A percentile compares a stretch with the other conserved stretches of the same genome.
phyloP scores from a whole-genome alignment of 2,329 filamentous ascomycete genomes.

The Cyclaneusma minus region DNA sequence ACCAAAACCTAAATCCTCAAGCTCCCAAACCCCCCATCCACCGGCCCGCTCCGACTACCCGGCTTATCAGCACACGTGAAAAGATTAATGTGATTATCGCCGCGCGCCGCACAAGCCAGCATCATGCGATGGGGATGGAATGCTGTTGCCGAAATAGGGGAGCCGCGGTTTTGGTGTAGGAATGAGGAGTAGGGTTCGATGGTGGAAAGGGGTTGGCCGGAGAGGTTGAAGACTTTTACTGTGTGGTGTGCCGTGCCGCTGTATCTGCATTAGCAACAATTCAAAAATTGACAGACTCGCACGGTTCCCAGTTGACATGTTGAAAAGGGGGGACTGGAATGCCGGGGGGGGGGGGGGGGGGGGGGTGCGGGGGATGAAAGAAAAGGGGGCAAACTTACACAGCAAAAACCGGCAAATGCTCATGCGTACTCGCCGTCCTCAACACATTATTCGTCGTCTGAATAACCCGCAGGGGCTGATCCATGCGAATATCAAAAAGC shows the following conservation, averaged over 20 bases:
- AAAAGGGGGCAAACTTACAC: conserved; percentile 44
- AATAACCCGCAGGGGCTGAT: conserved; percentile 58
- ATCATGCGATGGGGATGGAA: conserved; percentile 94
- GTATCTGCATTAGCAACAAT: conserved; percentile 11
- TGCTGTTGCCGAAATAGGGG: conserved; percentile 73
- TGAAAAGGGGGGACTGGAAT: conserved; percentile 3
- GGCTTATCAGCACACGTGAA: conserved; percentile 52
- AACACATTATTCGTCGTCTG: conserved; percentile 63
- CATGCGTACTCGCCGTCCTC: conserved; percentile 79
- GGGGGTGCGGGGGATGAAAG: conserved; percentile 1
- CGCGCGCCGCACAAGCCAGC: conserved; percentile 71
- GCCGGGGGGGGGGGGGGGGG: conserved; percentile 1
- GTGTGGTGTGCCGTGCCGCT: conserved; percentile 79
- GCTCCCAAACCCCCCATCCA: too few species aligned
- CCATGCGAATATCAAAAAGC: conserved; percentile 90
- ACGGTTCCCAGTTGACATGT: background rate
- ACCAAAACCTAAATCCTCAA: too few species aligned
- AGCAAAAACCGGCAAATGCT: conserved; percentile 91
- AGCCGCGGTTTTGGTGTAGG: conserved; percentile 62
- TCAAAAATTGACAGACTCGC: conserved; percentile 6
- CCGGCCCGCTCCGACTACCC: too few species aligned
- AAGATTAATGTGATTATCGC: conserved; percentile 82
- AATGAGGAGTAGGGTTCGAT: conserved; percentile 87
- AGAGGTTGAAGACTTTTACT: conserved; percentile 86
- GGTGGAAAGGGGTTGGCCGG: conserved; percentile 61